Evolutionary conservation across 371 early-diverging fungal genomes (phyloP).

Genomic region (Batkoa obscura): DNA sequence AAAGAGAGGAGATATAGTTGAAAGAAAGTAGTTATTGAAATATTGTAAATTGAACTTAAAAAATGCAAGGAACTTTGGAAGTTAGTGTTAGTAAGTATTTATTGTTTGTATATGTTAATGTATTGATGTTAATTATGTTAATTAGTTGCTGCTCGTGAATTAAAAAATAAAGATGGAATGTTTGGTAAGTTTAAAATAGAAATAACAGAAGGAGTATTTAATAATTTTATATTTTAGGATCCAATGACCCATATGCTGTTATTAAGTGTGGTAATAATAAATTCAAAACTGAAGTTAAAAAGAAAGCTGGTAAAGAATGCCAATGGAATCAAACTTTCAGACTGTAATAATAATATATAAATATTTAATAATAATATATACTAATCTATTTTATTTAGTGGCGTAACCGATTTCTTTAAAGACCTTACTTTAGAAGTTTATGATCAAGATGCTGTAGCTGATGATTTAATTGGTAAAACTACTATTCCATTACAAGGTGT

Average conservation of each 20-base stretch:
- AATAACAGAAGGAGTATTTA: background rate
- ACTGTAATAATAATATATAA: background rate
- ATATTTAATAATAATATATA: background rate
- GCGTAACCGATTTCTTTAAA: background rate
- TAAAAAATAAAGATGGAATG: background rate
- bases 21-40: too few species aligned
- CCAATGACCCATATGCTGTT: slow-evolving; percentile 4
- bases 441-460: slow-evolving; percentile 1
- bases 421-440: slow-evolving; percentile 1
- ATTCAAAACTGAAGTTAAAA: slow-evolving; percentile 4
- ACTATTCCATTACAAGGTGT: slow-evolving; percentile 6
- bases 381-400: background rate
- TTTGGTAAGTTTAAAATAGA: background rate
- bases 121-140: background rate
- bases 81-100: slow-evolving; percentile 3
- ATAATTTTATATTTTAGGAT: too few species aligned
- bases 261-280: background rate
- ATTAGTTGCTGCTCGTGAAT: background rate
- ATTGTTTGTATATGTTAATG: background rate
- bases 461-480: slow-evolving; percentile 6
- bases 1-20: too few species aligned
- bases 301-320: slow-evolving; percentile 3
- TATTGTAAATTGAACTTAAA: background rate
- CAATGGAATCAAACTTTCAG: slow-evolving; percentile 7
- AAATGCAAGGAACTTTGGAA: slow-evolving; percentile 4